A percentile compares a stretch with the other conserved stretches of the same genome.
Evolutionary conservation across 1,284 basidiomycete genomes (phyloP).

Genomic region (Paramarasmius palmivorus): DNA sequence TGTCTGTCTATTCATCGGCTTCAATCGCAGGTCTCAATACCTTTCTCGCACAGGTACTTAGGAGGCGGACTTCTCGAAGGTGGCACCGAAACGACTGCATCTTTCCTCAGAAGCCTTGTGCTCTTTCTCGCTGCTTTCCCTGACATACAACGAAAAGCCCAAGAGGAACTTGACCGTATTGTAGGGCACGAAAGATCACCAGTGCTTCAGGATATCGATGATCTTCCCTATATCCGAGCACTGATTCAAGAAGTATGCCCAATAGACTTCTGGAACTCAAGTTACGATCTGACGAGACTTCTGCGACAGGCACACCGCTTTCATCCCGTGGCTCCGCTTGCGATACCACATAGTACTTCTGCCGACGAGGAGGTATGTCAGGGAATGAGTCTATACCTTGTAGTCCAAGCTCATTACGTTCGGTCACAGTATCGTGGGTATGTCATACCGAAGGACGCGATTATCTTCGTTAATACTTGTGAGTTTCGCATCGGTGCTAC

Average conservation of each 20-base stretch:
- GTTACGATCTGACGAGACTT: background rate
- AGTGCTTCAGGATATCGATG: constrained; percentile 22
- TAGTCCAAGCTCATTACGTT: background rate
- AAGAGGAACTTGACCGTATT: constrained; percentile 28
- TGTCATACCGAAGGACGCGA: constrained; percentile 18
- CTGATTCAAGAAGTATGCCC: constrained; percentile 23
- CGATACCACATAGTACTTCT: constrained; percentile 16
- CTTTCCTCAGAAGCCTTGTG: constrained; percentile 16
- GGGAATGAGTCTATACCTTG: background rate
- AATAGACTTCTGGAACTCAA: background rate
- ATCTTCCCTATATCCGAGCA: constrained; percentile 30
- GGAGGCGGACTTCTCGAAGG: constrained; percentile 21
- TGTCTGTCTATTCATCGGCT: too few species aligned
- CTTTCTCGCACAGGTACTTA: constrained; percentile 19
- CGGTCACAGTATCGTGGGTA: constrained; percentile 15
- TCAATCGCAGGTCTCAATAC: too few species aligned
- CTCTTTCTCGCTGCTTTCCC: constrained; percentile 21
- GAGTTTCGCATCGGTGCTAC: background rate
- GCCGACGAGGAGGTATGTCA: constrained; percentile 11
- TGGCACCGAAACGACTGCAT: constrained; percentile 19
- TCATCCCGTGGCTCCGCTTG: constrained; percentile 17
- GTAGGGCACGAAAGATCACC: constrained; percentile 25
- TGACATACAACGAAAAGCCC: constrained; percentile 25
- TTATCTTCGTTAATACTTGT: constrained; percentile 21
- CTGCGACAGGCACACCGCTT: constrained; percentile 23